Evolutionary conservation across 805 yeast species (phyloP), one percentile per base, ranked within the genome.

Genomic region (Suhomyces prunicola): DNA sequence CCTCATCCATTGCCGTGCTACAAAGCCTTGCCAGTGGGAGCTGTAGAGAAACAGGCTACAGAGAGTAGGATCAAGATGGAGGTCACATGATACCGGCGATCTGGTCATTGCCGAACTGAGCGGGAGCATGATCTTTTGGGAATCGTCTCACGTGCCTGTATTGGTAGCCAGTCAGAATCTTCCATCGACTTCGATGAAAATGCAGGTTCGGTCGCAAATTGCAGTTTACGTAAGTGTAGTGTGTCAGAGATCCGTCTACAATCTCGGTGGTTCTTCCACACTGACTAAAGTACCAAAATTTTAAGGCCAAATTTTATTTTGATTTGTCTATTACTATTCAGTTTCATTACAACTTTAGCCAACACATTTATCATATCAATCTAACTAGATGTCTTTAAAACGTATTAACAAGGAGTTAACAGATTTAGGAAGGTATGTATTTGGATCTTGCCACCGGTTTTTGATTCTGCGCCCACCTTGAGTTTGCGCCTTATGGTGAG

Each of bases 371-470:
- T 33, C 42, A 48, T 42, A 17, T 27, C 24, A 40, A 41, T 46
- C 48, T 23, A 41, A 35, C 56, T 55, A 51, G 65, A 90, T 91
- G 97, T 94, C 98, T 61, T 80, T 85, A 65, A 94, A 94, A 78
- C 91, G 99, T 82, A 90, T 93, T 67, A 88, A 90, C 77, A 93
- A 93, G 78, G 99, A 93, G 79, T 83, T 94, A 66, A 86, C 87
- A 65, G 99, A 94, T 74, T 82, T 93, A 69, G 97, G 97, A 71
- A 87, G 90, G 92, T 87, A 80, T 73, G 92, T 86, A 54, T 13
- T 39, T 39, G 15, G 24, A 10, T 8, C 24, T 39, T 19, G 42
- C 42, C 42, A 39, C 42, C 42, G 19, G 36, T 39, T 19, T 17
- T 19, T 39, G 24, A 19, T 24, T 13, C 42, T 9, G 24, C 10